phyloP scores from a whole-genome alignment of 2,329 filamentous ascomycete species.

The Xylariales sp. region DNA sequence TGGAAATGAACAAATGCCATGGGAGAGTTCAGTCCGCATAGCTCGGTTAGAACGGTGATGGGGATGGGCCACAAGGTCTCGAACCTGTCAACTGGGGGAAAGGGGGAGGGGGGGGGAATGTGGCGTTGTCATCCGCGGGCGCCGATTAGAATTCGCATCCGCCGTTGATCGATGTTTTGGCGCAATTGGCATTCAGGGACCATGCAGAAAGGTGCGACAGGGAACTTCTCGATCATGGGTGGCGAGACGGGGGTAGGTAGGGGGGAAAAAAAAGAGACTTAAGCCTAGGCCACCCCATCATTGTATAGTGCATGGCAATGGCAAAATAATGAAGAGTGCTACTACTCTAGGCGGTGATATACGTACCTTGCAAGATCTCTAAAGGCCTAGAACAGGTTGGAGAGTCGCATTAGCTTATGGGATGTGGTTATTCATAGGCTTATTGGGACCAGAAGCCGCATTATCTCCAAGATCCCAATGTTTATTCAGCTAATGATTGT shows the following conservation, averaged over 20 bases:
- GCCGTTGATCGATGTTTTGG: slow-evolving; percentile 29
- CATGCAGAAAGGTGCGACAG: slow-evolving; percentile 31
- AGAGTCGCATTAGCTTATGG: slow-evolving; percentile 40
- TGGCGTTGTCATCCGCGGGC: slow-evolving; percentile 9
- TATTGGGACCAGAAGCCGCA: neutral
- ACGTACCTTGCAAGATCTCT: slow-evolving; percentile 50
- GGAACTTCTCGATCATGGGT: slow-evolving; percentile 17
- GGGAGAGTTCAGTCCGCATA: slow-evolving; percentile 13
- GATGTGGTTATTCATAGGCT: slow-evolving; percentile 10
- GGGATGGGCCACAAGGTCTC: slow-evolving; percentile 21
- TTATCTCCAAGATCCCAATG: slow-evolving; percentile 1
- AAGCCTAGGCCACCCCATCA: slow-evolving; percentile 15
- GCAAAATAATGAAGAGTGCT: slow-evolving; percentile 4
- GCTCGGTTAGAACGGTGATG: neutral
- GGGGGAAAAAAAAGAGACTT: neutral
- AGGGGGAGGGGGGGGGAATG: neutral
- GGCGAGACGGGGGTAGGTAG: neutral
- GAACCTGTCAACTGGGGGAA: slow-evolving; percentile 25
- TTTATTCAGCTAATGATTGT: neutral
- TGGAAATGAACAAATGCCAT: slow-evolving; percentile 45
- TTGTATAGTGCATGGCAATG: slow-evolving; percentile 12
- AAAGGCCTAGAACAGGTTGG: slow-evolving; percentile 48
- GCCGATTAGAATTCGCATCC: slow-evolving; percentile 29
- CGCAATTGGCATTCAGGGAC: slow-evolving; percentile 34
- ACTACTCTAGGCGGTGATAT: slow-evolving; percentile 15